Percentiles rank a stretch among this genome's conserved stretches.
Evolutionary conservation across 768 basidiomycete species (phyloP).

Genomic region (Agaricus subrufescens): DNA sequence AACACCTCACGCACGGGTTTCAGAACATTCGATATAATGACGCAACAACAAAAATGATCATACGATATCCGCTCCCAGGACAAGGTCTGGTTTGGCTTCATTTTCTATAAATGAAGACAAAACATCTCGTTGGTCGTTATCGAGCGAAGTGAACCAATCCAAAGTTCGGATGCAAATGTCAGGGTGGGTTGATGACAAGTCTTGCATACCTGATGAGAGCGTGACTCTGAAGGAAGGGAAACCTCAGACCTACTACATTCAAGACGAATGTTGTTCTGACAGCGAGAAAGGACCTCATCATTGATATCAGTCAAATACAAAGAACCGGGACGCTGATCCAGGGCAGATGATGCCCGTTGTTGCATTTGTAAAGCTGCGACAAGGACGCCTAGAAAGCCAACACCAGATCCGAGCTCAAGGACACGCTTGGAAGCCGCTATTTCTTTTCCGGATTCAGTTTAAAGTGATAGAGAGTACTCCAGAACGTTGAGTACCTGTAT

Average conservation of each 20-base stretch:
- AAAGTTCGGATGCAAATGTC: slow-evolving; percentile 40
- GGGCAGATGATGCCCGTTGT: neutral
- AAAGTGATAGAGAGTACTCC: neutral
- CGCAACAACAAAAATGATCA: slow-evolving; percentile 6
- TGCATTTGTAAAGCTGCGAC: slow-evolving; percentile 50
- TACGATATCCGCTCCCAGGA: slow-evolving; percentile 71
- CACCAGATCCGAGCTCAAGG: slow-evolving; percentile 73
- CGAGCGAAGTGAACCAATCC: slow-evolving; percentile 66
- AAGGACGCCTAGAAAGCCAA: slow-evolving; percentile 70
- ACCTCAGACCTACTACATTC: slow-evolving; percentile 59
- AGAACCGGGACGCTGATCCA: slow-evolving; percentile 3
- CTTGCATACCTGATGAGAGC: slow-evolving; percentile 26
- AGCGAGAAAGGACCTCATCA: slow-evolving; percentile 56
- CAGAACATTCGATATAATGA: neutral
- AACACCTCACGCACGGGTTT: slow-evolving; percentile 45
- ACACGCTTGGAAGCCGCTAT: slow-evolving; percentile 40
- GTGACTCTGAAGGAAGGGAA: slow-evolving; percentile 17
- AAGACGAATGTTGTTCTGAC: slow-evolving; percentile 53
- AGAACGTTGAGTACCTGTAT: slow-evolving; percentile 40
- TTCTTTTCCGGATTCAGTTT: slow-evolving; percentile 31
- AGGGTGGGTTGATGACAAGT: slow-evolving; percentile 48
- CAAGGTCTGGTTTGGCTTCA: slow-evolving; percentile 45
- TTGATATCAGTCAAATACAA: slow-evolving; percentile 60
- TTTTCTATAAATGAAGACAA: slow-evolving; percentile 31
- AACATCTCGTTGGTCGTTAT: slow-evolving; percentile 19